A percentile compares a stretch with the other conserved stretches of the same genome.
These are phyloP conservation scores for Dothiorella sarmentorum DNA, from an alignment of 2,329 filamentous ascomycete species.

Conservation along the genomic window DNA sequence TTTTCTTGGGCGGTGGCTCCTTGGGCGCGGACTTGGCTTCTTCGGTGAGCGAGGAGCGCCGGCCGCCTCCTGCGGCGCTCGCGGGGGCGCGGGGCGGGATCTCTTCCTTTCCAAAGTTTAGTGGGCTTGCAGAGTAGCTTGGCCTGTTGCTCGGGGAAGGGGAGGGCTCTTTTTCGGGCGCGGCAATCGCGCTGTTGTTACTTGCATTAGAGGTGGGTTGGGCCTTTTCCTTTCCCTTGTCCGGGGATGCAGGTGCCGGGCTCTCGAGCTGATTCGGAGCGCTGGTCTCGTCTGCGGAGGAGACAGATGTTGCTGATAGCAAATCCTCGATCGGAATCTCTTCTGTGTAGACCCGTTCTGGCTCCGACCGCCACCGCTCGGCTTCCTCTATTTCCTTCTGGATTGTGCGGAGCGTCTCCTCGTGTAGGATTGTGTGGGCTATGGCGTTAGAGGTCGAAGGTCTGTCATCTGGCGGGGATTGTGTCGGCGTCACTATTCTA, in stretches of 20 bases:
- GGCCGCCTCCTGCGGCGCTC: no score
- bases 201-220: neutral
- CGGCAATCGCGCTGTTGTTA: neutral
- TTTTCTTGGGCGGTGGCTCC: constrained; percentile 15
- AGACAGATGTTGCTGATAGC: neutral
- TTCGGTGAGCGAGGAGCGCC: constrained; percentile 14
- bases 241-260: neutral
- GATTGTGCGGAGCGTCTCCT: neutral
- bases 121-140: constrained; percentile 1
- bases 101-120: constrained; percentile 11
- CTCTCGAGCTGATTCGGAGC: neutral
- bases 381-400: constrained; percentile 4
- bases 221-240: neutral
- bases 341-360: constrained; percentile 2
- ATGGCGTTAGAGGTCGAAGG: neutral
- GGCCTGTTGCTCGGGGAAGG: neutral
- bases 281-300: neutral
- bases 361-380: constrained; percentile 9
- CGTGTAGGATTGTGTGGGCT: neutral
- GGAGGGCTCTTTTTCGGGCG: neutral
- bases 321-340: constrained; percentile 7
- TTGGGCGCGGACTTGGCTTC: constrained; percentile 12
- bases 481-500: constrained; percentile 15
- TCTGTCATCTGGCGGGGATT: constrained; percentile 14
- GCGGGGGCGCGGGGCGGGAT: constrained; percentile 1